Base-by-base conservation (phyloP, 352 stramenopile genomes). In the Pythium periplocum region DNA sequence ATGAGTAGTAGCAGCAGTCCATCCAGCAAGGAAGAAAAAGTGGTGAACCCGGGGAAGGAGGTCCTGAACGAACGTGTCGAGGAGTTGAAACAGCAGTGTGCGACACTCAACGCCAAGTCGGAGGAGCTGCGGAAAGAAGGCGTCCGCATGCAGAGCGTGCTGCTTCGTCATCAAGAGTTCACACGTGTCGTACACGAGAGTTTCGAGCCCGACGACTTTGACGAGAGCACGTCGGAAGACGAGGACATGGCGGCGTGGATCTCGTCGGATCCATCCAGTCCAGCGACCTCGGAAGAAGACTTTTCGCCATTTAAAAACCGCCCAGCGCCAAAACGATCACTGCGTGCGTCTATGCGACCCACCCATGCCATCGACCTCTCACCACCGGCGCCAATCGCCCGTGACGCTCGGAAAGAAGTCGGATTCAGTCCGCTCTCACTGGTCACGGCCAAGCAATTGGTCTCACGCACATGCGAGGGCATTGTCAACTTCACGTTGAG, bases 401-500 rank as follows among this genome's bases (percentile, higher is more conserved):
- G 72, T 4, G 57, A 64, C 4, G 70, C 65, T 37, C 55, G 62
- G n/a, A 80, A 75, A 36, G 61, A 82, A 12, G 61, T 86, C 37
- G 72, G 73, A 0, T 86, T 77, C 62, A 68, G 65, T 36, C 64
- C 69, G 10, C 53, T 86, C 30, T 59, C 55, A 8, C 63, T 69
- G 10, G 55, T 44, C 5, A 62, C 70, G 30, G 64, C 69, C 5
- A 66, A 68, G 30, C 26, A 57, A 12, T 50, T 86, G 1, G 69
- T 85, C 30, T 68, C 72, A 36, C 53, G 70, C 10, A 71, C 68
- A 6, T 86, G 84, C 56, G 62, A 73, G 6, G 66, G 55, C 45
- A 79, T 87, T 39, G 48, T 85, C 31, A 45, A 51, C 33, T 90
- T 90, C 56, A 70, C 70, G 1, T 50, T 90, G 6, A 83, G 67